Percentiles rank a stretch among this genome's conserved stretches.
Evolutionary conservation across 495 filamentous ascomycete species (phyloP).

Genomic region (Aspergillus hancockii): DNA sequence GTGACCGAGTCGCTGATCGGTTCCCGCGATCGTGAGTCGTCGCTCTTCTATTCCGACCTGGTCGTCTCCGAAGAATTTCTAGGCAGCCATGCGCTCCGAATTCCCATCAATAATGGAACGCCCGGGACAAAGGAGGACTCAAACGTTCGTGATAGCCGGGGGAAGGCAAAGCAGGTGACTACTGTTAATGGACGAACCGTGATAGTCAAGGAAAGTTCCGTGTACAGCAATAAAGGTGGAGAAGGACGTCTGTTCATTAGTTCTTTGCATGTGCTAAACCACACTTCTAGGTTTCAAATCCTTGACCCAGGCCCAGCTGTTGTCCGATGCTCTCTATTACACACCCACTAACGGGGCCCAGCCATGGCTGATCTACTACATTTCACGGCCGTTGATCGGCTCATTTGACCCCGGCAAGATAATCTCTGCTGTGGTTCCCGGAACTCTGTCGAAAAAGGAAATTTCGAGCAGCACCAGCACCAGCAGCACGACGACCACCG

Average conservation of each 20-base stretch:
- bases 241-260: neutral
- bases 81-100: constrained; percentile 92
- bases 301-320: constrained; percentile 84
- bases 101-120: constrained; percentile 59
- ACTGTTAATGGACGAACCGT: constrained; percentile 93
- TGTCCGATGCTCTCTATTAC: constrained; percentile 86
- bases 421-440: constrained; percentile 57
- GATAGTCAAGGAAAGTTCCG: constrained; percentile 88
- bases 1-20: constrained; percentile 87
- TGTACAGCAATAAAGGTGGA: constrained; percentile 95
- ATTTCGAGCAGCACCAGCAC: constrained; percentile 32
- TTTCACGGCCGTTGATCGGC: constrained; percentile 88
- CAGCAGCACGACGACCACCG: too few species aligned
- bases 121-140: constrained; percentile 63
- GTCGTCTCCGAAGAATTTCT: constrained; percentile 90
- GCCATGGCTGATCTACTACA: constrained; percentile 96
- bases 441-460: constrained; percentile 33
- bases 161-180: constrained; percentile 89
- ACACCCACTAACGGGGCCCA: constrained; percentile 78
- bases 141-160: constrained; percentile 83
- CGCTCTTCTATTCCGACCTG: constrained; percentile 74
- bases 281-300: constrained; percentile 76
- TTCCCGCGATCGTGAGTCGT: constrained; percentile 85
- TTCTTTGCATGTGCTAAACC: constrained; percentile 21
- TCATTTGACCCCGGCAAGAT: constrained; percentile 74